phyloP scores from a whole-genome alignment of 176 grass and related monocot genomes.

The Eragrostis curvula region DNA sequence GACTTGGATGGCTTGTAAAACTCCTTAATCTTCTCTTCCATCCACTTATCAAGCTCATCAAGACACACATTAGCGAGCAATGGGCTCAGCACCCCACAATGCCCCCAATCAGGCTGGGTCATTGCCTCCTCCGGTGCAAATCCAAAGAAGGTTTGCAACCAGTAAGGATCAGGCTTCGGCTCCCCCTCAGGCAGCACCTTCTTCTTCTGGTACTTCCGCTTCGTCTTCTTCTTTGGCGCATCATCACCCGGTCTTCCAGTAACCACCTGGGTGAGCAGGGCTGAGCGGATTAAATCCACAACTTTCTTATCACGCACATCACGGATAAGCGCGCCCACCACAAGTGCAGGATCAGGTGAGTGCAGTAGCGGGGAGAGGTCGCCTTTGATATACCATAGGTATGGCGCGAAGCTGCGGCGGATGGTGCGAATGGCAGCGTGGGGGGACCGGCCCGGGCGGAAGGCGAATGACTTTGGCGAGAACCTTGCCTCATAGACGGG shows the following conservation, averaged over 20 bases:
- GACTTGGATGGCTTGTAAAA: constrained; percentile 87
- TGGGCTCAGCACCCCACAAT: constrained; percentile 79
- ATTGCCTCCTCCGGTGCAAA: constrained; percentile 88
- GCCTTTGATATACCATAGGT: constrained; percentile 96
- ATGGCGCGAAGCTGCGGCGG: constrained; percentile 77
- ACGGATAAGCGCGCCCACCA: constrained; percentile 80
- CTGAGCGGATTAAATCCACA: constrained; percentile 78
- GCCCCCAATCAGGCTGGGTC: constrained; percentile 83
- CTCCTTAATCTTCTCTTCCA: constrained; percentile 83
- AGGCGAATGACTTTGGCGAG: constrained; percentile 85
- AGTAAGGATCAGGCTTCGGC: constrained; percentile 93
- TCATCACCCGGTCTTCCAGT: constrained; percentile 57
- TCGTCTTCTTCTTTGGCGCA: constrained; percentile 78
- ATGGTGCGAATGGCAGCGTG: constrained; percentile 83
- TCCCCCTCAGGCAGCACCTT: constrained; percentile 87
- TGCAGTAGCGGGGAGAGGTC: constrained; percentile 85
- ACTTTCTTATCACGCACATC: constrained; percentile 90
- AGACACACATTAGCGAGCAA: constrained; percentile 86
- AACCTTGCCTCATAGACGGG: constrained; percentile 83
- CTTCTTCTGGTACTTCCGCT: constrained; percentile 96
- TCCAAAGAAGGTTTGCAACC: constrained; percentile 91
- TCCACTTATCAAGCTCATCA: constrained; percentile 94
- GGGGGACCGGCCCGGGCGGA: constrained; percentile 79
- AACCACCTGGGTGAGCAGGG: constrained; percentile 64
- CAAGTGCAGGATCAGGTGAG: constrained; percentile 63